These are phyloP conservation scores for Leishmania martiniquensis DNA, from an alignment of 208 protist genomes.

Conservation along the genomic window DNA sequence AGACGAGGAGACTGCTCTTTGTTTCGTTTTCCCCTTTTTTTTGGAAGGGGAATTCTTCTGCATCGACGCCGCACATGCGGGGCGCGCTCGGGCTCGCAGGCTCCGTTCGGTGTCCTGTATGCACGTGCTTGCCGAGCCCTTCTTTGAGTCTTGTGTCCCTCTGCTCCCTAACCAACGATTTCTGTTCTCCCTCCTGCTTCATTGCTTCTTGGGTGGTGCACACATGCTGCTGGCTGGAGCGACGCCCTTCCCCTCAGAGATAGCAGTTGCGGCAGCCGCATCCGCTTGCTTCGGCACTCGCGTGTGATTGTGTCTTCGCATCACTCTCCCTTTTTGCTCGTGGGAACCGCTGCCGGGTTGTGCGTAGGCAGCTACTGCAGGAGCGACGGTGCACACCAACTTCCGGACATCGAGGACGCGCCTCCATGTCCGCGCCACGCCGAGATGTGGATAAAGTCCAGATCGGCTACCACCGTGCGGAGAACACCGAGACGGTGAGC, in stretches of 20 bases:
- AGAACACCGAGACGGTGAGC: slow-evolving; percentile 86
- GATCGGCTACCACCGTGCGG: slow-evolving; percentile 72
- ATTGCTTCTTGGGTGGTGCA: background rate
- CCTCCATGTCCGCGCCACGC: slow-evolving; percentile 11
- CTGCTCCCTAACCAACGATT: no score
- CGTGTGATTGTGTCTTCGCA: background rate
- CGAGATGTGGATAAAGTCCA: slow-evolving; percentile 64
- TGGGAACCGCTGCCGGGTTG: background rate
- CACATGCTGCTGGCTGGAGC: background rate
- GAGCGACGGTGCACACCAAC: background rate
- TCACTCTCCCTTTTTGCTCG: background rate
- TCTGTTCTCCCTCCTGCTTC: background rate
- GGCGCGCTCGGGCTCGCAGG: background rate
- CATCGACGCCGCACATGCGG: background rate
- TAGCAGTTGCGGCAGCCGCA: background rate
- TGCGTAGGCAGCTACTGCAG: background rate
- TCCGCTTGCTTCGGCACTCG: background rate
- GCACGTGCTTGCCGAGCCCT: no score
- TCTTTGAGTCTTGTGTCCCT: background rate
- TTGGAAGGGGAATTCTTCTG: background rate
- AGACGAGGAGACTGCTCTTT: no score
- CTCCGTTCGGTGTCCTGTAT: no score
- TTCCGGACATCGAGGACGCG: background rate
- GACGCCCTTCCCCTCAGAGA: background rate
- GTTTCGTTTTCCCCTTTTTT: background rate